Evolutionary conservation across 345 rosid species (phyloP), one percentile per base, ranked within the genome.

Genomic region (Populus davidiana): DNA sequence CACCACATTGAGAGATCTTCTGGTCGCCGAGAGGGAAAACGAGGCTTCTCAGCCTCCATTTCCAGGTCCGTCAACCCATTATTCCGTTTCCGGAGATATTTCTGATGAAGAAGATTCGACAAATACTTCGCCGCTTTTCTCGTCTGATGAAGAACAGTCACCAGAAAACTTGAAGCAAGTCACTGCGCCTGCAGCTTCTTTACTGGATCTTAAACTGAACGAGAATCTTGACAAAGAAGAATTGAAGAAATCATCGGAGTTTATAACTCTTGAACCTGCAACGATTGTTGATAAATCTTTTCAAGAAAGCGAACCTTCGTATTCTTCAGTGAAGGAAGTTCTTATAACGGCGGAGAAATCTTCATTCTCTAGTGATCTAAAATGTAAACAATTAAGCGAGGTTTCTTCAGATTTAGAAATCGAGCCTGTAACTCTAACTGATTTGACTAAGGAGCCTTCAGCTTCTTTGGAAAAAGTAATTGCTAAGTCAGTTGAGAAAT

Each of bases 1-100:
- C 12, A 78, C 1, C 18, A 78, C 1, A 63, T 67, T 78, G 33
- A 50, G 41, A 69, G 71, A 74, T 67, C 70, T 59, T 52, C 18
- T 71, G 8, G 21, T 75, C 47, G 63, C 49, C 17, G 72, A 35
- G 49, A 71, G 41, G 67, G 66, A 78, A 75, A 41, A 17, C 13
- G 78, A 73, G 75, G 63, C 47, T 36, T 14, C 68, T 72, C 65
- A 52, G 23, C 43, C 39, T 43, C 70, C 70, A n/a, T 10, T 17
- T n/a, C 31, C 29, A 14, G 14, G 56, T 16, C 35, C 47, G 27
- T 36, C 44, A 10, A 43, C 4, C 39, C 1, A 38, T 27, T 70
- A 36, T 6, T 72, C 47, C 2, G 21, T 64, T 18, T 0, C 31
- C 14, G 64, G 43, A 27, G 63, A 16, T 6, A 6, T 29, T 29